phyloP scores from a whole-genome alignment of 2,329 filamentous ascomycete genomes.

The Metarhizium robertsii region DNA sequence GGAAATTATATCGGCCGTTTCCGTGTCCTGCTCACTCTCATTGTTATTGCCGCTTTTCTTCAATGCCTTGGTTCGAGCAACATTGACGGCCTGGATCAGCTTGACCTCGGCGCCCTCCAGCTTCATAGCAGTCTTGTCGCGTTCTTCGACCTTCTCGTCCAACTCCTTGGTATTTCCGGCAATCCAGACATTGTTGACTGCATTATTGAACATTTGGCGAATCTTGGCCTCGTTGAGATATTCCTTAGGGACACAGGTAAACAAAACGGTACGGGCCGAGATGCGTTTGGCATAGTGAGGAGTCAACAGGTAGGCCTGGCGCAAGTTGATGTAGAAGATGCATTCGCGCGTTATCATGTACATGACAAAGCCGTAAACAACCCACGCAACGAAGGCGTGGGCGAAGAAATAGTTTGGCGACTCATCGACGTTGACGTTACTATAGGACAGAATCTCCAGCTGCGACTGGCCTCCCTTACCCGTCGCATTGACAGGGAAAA shows the following conservation, averaged over 20 bases:
- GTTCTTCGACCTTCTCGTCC: constrained; percentile 67
- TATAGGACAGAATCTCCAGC: constrained; percentile 41
- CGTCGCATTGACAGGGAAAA: constrained; percentile 77
- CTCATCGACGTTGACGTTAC: constrained; percentile 37
- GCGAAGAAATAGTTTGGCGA: constrained; percentile 63
- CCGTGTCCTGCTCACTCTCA: constrained; percentile 44
- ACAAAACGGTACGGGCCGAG: constrained; percentile 87
- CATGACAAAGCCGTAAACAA: constrained; percentile 81
- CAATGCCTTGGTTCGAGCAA: constrained; percentile 23
- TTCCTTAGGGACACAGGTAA: constrained; percentile 71
- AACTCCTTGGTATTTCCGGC: constrained; percentile 63
- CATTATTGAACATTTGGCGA: constrained; percentile 65
- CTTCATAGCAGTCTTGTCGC: constrained; percentile 65
- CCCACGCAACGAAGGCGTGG: constrained; percentile 70
- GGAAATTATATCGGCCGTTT: constrained; percentile 55
- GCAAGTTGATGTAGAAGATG: constrained; percentile 87
- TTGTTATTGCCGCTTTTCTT: constrained; percentile 20
- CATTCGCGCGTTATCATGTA: constrained; percentile 83
- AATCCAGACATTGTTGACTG: constrained; percentile 79
- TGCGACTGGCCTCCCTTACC: constrained; percentile 58
- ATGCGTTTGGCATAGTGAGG: constrained; percentile 75
- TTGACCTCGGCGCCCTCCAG: constrained; percentile 77
- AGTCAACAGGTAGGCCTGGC: constrained; percentile 87
- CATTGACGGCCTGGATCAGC: constrained; percentile 55
- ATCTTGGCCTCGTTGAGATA: constrained; percentile 69